These are phyloP conservation scores for Fraxinus quadrangulata DNA, from an alignment of 257 asterid genomes.

Conservation along the genomic window DNA sequence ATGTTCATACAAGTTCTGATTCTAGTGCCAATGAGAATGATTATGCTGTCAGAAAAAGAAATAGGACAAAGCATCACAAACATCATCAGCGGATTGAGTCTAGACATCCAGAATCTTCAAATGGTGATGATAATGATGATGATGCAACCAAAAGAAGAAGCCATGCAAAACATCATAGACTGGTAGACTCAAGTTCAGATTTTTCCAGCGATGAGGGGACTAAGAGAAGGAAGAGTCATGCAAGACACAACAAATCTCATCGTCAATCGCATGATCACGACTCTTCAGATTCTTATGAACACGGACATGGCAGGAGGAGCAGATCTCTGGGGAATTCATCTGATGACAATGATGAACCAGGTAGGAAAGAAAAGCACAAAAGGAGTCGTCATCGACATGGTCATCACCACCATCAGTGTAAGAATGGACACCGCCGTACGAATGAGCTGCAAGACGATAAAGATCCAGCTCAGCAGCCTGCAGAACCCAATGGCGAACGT, in stretches of 20 bases:
- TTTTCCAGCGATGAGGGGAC: constrained; percentile 51
- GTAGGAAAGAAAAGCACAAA: constrained; percentile 32
- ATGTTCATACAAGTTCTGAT: constrained; percentile 37
- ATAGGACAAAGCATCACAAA: constrained; percentile 34
- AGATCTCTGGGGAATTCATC: constrained; percentile 46
- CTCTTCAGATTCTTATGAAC: constrained; percentile 49
- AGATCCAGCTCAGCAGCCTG: constrained; percentile 8
- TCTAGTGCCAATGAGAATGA: constrained; percentile 41
- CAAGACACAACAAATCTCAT: constrained; percentile 43
- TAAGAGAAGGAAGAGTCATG: constrained; percentile 32
- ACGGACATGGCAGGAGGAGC: constrained; percentile 39
- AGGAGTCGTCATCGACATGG: constrained; percentile 33
- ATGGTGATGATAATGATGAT: constrained; percentile 40
- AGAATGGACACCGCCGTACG: constrained; percentile 18
- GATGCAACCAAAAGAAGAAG: constrained; percentile 40
- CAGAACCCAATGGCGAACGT: constrained; percentile 1
- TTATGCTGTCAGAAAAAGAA: constrained; percentile 29
- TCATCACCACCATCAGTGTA: constrained; percentile 32
- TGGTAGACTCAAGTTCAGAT: constrained; percentile 37
- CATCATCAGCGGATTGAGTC: constrained; percentile 37
- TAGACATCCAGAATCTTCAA: constrained; percentile 38
- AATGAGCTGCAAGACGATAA: constrained; percentile 9
- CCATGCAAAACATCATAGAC: constrained; percentile 39
- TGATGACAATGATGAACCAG: constrained; percentile 44
- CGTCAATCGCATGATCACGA: constrained; percentile 39